Conservation (phyloP, 768 basidiomycete species). For the Daedaleopsis sinensis region DNA sequence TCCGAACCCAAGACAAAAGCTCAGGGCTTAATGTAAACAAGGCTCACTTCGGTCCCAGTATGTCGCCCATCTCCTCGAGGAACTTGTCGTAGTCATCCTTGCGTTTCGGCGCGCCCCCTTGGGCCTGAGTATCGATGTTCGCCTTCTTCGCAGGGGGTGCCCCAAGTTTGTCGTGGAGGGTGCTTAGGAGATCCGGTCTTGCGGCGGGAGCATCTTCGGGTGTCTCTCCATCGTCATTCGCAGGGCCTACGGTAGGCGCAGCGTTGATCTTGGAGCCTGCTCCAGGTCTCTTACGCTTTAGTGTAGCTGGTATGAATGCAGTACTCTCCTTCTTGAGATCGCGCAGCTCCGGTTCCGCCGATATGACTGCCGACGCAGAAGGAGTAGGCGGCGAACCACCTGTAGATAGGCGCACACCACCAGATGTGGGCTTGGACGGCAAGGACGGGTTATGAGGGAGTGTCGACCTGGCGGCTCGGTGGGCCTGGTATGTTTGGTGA, state of each 20-base stretch:
- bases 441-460: constrained; percentile 25
- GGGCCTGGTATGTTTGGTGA: constrained; percentile 78
- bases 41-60: constrained; percentile 38
- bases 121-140: constrained; percentile 20
- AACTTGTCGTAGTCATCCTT: constrained; percentile 79
- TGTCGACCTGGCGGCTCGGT: constrained; percentile 47
- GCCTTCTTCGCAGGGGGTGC: constrained; percentile 21
- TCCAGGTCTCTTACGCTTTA: constrained; percentile 72
- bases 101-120: constrained; percentile 40
- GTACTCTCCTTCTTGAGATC: constrained; percentile 96
- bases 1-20: too few relatives aligned
- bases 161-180: constrained; percentile 55
- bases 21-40: not conserved
- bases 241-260: constrained; percentile 55
- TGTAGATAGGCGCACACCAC: constrained; percentile 23
- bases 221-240: constrained; percentile 35
- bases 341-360: constrained; percentile 84
- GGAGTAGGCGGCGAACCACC: constrained; percentile 36
- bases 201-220: constrained; percentile 37
- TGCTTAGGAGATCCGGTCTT: constrained; percentile 68
- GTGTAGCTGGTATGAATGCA: constrained; percentile 81
- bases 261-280: constrained; percentile 55
- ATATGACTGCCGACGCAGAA: constrained; percentile 67
- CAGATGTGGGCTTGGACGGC: constrained; percentile 34
- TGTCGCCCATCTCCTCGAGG: constrained; percentile 74